Conservation (phyloP, 1,139 yeast genomes). For the Hyphopichia khmerensis region DNA sequence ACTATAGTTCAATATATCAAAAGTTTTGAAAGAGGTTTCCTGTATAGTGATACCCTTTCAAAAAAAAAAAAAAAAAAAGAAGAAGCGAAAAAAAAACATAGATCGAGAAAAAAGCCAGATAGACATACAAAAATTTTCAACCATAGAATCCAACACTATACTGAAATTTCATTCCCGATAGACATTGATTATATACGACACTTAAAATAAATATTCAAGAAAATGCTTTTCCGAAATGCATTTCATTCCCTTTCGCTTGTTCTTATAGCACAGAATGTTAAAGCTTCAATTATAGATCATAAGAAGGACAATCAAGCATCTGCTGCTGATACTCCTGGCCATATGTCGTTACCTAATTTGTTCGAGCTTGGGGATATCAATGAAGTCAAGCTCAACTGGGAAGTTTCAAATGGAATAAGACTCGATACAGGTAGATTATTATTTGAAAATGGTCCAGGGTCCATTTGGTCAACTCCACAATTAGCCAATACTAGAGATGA, state of each 20-base stretch:
- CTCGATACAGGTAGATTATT: constrained; percentile 42
- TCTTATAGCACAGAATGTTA: background rate
- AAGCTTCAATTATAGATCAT: background rate
- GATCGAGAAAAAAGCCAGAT: background rate
- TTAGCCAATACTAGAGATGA: constrained; percentile 34
- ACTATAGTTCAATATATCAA: too few species aligned
- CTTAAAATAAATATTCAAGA: background rate
- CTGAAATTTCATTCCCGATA: too few species aligned
- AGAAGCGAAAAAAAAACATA: background rate
- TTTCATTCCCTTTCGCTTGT: background rate
- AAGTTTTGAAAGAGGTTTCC: background rate
- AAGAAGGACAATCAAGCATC: constrained; percentile 2
- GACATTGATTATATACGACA: too few species aligned
- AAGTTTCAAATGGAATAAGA: constrained; percentile 21
- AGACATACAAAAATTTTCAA: background rate
- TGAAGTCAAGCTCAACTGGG: constrained; percentile 30
- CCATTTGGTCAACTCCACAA: constrained; percentile 48
- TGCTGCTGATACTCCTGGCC: constrained; percentile 17
- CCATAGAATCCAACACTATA: too few species aligned
- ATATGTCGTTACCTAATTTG: constrained; percentile 34
- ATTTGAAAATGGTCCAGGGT: constrained; percentile 40
- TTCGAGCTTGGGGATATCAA: constrained; percentile 19
- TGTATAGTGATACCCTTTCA: background rate
- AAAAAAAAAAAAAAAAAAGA: background rate
- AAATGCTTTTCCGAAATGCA: background rate